These are phyloP conservation scores for Cucumis cinereus DNA, from an alignment of 306 rosid species.

Conservation along the genomic window DNA sequence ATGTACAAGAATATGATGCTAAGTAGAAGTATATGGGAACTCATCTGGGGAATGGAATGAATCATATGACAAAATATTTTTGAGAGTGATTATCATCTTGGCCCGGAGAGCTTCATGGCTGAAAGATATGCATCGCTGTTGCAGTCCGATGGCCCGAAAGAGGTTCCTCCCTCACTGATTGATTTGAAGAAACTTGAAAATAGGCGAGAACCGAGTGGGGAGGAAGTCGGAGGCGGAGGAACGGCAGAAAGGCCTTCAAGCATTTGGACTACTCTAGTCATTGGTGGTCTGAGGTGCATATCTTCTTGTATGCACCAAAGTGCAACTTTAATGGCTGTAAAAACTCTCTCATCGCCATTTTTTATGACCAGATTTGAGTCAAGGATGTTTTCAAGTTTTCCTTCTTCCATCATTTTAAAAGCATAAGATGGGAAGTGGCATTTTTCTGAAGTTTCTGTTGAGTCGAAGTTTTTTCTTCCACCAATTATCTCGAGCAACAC, in stretches of 20 bases:
- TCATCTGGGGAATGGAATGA: slow-evolving; percentile 1
- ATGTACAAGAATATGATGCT: neutral
- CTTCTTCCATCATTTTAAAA: slow-evolving; percentile 81
- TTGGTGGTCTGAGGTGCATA: slow-evolving; percentile 64
- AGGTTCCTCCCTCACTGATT: slow-evolving; percentile 45
- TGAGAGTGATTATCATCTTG: slow-evolving; percentile 27
- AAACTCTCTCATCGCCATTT: slow-evolving; percentile 32
- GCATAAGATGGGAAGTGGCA: slow-evolving; percentile 71
- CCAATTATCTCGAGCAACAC: slow-evolving; percentile 71
- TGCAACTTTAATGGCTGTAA: slow-evolving; percentile 52
- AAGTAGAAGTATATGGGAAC: neutral
- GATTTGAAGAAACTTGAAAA: slow-evolving; percentile 33
- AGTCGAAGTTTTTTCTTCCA: slow-evolving; percentile 73
- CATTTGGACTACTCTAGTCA: slow-evolving; percentile 89
- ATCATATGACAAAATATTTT: neutral
- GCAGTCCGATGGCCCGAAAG: slow-evolving; percentile 66
- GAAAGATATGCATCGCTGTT: slow-evolving; percentile 59
- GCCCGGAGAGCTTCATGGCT: slow-evolving; percentile 73
- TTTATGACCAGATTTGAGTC: slow-evolving; percentile 28
- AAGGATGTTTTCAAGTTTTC: slow-evolving; percentile 37
- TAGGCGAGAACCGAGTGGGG: slow-evolving; percentile 45
- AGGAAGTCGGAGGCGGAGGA: slow-evolving; percentile 47
- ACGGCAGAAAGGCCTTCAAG: slow-evolving; percentile 60
- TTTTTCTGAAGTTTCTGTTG: slow-evolving; percentile 46
- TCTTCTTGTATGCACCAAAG: slow-evolving; percentile 92